Evolutionary conservation across 371 early-diverging fungal genomes (phyloP), one percentile per base, ranked within the genome.

Genomic region (Zychaea mexicana): DNA sequence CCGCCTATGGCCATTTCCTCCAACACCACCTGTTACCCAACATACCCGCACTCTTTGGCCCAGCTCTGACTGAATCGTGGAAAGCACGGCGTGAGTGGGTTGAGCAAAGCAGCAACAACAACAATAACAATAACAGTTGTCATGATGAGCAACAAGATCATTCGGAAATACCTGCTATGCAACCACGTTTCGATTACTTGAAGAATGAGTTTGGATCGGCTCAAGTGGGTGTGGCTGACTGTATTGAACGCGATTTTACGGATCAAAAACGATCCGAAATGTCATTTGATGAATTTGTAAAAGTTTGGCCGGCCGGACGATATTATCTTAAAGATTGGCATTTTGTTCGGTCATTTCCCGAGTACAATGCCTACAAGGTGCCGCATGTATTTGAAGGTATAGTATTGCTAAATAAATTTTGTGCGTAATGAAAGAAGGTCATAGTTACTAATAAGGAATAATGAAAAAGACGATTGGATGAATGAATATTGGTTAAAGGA

Each of bases 271-370:
- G 90, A 33, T 70, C 67, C 3, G 64, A 64, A 6, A 88, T 88
- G 88, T 61, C 67, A 13, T 76, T 91, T 49, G 60, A 57, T 26
- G 83, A 75, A 10, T 91, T 90, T 63, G 55, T 82, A 10, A 70
- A 74, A 2, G 65, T 76, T 24, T 88, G 88, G 87, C 66, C 66
- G 15, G 63, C 70, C 2, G 64, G 76, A 2, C 73, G 64, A 8
- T 72, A 79, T 31, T 92, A 92, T 62, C 74, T 87, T 45, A 92
- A 92, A 66, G 92, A 92, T 63, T 88, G 88, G 80, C 92, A 92
- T 61, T 84, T 90, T 70, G 72, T 76, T 0, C 70, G 69, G 22
- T 73, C 80, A 6, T 83, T 81, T 54, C 88, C 87, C 0, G 64
- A 71, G 0, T 80, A 82, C 49, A 28, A 60, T 8, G 82, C 83